A percentile compares a stretch with the other conserved stretches of the same genome.
phyloP scores from a whole-genome alignment of 768 basidiomycete genomes.

The Mycena rebaudengoi region DNA sequence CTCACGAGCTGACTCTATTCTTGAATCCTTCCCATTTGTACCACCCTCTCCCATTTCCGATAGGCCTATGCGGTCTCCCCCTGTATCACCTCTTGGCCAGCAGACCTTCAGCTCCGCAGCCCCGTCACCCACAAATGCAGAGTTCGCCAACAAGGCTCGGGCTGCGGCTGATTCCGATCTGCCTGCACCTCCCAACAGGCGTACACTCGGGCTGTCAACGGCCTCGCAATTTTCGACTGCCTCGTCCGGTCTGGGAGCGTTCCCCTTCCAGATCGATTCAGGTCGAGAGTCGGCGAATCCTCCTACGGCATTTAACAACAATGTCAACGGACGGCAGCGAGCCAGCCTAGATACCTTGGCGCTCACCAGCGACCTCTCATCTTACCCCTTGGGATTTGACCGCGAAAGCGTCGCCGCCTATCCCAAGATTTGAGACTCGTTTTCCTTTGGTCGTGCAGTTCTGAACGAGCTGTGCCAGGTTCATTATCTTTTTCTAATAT shows the following conservation, averaged over 20 bases:
- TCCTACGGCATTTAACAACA: slow-evolving; percentile 46
- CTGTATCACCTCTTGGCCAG: slow-evolving; percentile 75
- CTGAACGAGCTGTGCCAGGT: slow-evolving; percentile 24
- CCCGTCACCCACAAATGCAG: slow-evolving; percentile 6
- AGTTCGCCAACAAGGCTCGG: slow-evolving; percentile 23
- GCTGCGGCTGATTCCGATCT: slow-evolving; percentile 39
- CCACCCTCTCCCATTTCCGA: slow-evolving; percentile 91
- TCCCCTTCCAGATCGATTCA: slow-evolving; percentile 87
- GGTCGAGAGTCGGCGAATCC: slow-evolving; percentile 51
- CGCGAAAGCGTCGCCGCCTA: slow-evolving; percentile 46
- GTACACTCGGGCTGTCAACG: slow-evolving; percentile 74
- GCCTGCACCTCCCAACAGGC: slow-evolving; percentile 67
- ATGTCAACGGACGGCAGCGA: slow-evolving; percentile 62
- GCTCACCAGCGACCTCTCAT: slow-evolving; percentile 81
- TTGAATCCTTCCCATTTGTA: slow-evolving; percentile 89
- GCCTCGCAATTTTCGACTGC: slow-evolving; percentile 81
- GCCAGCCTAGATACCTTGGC: slow-evolving; percentile 89
- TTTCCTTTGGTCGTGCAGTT: slow-evolving; percentile 17
- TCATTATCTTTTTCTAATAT: slow-evolving; percentile 30
- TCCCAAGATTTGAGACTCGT: slow-evolving; percentile 15
- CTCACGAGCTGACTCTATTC: slow-evolving; percentile 82
- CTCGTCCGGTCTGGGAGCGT: slow-evolving; percentile 83
- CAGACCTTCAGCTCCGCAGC: slow-evolving; percentile 49
- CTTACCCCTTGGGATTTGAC: slow-evolving; percentile 85
- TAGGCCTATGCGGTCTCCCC: slow-evolving; percentile 76